Base-by-base conservation (phyloP, 164 flowering plant genomes). In the Dillenia suffruticosa region DNA sequence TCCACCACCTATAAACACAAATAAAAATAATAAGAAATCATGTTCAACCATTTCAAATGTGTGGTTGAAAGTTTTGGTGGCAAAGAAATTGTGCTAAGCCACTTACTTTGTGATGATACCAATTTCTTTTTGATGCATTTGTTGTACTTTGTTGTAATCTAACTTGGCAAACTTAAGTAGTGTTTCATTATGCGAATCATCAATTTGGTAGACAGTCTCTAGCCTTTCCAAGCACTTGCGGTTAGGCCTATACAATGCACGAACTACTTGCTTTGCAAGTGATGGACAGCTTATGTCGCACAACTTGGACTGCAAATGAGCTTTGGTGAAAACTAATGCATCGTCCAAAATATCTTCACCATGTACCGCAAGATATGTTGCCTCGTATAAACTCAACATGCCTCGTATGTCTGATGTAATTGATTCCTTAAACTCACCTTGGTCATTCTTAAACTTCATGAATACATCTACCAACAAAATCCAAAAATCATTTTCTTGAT, bases 261-360 rank as follows among this genome's bases (percentile, higher is more conserved):
- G 68, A 0, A 0, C 50, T 2, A 84, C 77, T 61, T 74, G 68
- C 16, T 24, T 43, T 9, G 69, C 70, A 19, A 77, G 72, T 1
- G 65, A 64, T 19, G 22, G 22, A 7, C 56, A 9, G 54, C 57
- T 68, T 14, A 52, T 49, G 3, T 63, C 3, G 17, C 46, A 1
- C 3, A 56, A 49, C 50, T 58, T 3, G 2, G 64, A 44, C 15
- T 63, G 45, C 2, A 86, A 79, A 26, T 74, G 71, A 9, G 62
- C 14, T 2, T 56, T 59, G 1, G 84, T 51, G 65, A 87, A 77
- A 10, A 3, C 58, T 1, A 75, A 57, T 1, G 90, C 86, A 57
- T 83, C 77, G 9, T 84, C 82, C 2, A 87, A 61, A 49, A 75
- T 64, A 5, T 67, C 73, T 59, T 87, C 89, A 56, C 83, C 89